phyloP scores from a whole-genome alignment of 805 yeast genomes.

The Nematodospora valgi region DNA sequence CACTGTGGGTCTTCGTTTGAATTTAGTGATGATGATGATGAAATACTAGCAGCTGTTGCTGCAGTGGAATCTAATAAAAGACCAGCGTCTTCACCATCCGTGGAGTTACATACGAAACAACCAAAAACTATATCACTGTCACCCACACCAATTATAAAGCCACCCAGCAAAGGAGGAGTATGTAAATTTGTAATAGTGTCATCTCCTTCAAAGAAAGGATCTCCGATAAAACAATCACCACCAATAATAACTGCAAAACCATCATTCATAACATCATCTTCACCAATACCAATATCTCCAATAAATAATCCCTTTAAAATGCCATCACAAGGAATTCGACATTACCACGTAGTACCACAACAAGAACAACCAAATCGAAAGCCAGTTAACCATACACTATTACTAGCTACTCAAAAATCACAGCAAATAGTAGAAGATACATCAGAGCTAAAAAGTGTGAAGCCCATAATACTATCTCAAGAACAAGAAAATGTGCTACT shows the following conservation, averaged over 20 bases:
- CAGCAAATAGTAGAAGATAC: neutral
- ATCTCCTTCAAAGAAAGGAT: constrained; percentile 1
- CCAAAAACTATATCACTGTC: no score
- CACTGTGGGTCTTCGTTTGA: neutral
- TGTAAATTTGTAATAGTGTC: constrained; percentile 3
- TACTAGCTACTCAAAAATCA: constrained; percentile 6
- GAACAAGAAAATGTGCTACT: constrained; percentile 69
- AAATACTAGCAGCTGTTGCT: constrained; percentile 2
- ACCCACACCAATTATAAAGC: constrained; percentile 3
- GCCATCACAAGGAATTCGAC: constrained; percentile 1
- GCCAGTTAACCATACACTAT: neutral
- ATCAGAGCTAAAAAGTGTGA: constrained; percentile 17
- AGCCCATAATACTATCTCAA: constrained; percentile 35
- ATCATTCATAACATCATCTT: neutral
- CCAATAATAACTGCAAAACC: constrained; percentile 1
- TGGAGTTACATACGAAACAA: no score
- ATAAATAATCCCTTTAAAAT: no score
- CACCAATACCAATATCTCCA: neutral
- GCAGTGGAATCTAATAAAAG: neutral
- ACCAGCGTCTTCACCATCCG: neutral
- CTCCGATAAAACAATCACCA: constrained; percentile 3
- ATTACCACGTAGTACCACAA: neutral
- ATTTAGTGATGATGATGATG: constrained; percentile 9
- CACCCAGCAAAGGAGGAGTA: constrained; percentile 1
- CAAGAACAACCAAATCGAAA: neutral